These are phyloP conservation scores for Metschnikowia lunata DNA, from an alignment of 805 yeast genomes.

Conservation along the genomic window DNA sequence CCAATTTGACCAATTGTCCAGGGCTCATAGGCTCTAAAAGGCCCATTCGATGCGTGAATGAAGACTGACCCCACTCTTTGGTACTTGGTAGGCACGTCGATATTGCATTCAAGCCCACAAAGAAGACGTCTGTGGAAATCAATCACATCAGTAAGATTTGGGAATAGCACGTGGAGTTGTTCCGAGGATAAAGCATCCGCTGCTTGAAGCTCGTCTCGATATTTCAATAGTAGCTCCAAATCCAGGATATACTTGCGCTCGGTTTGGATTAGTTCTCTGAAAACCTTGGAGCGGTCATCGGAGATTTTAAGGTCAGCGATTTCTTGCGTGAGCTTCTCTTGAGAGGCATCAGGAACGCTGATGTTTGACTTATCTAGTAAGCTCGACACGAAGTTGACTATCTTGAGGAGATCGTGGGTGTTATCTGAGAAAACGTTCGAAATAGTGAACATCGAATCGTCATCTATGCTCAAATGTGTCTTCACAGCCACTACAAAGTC, in stretches of 20 bases:
- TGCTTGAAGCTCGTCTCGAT: conserved; percentile 61
- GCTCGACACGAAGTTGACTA: conserved; percentile 65
- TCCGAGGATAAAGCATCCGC: conserved; percentile 72
- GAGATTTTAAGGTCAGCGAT: conserved; percentile 28
- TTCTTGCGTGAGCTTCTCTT: conserved; percentile 8
- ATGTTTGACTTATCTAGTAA: conserved; percentile 32
- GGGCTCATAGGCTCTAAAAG: conserved; percentile 85
- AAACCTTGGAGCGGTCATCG: conserved; percentile 70
- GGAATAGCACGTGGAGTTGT: conserved; percentile 75
- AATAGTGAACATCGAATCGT: conserved; percentile 82
- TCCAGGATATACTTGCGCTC: conserved; percentile 94
- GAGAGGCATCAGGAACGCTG: conserved; percentile 1
- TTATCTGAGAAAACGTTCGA: conserved; percentile 83
- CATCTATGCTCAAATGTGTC: conserved; percentile 65
- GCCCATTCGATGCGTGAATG: conserved; percentile 71
- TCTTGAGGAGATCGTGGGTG: conserved; percentile 71
- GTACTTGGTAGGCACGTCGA: conserved; percentile 62
- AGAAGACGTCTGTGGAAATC: conserved; percentile 90
- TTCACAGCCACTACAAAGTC: conserved; percentile 87
- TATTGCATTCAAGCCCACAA: conserved; percentile 85
- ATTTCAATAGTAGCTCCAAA: conserved; percentile 65
- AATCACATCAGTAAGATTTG: conserved; percentile 74
- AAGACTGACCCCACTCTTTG: conserved; percentile 90
- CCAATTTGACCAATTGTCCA: conserved; percentile 90
- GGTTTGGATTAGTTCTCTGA: conserved; percentile 79